phyloP scores from a whole-genome alignment of 2,329 filamentous ascomycete genomes.

The Pestalotiopsis sp. region DNA sequence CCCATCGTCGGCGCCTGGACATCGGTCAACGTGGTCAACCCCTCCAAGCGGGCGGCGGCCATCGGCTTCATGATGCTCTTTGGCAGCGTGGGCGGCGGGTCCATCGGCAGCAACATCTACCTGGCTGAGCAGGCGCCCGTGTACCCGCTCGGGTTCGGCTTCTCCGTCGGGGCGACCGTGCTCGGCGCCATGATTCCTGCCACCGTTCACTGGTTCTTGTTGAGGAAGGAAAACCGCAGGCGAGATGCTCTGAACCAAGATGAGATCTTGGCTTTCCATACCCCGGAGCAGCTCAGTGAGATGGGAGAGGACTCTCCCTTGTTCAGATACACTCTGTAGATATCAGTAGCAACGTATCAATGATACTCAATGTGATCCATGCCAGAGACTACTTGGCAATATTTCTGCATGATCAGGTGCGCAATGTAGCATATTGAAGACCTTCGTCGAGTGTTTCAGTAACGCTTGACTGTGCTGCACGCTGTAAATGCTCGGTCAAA shows the following conservation, averaged over 20 bases:
- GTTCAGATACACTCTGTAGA: constrained; percentile 20
- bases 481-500: not conserved
- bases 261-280: constrained; percentile 12
- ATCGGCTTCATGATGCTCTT: constrained; percentile 23
- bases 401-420: not conserved
- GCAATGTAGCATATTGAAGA: not conserved
- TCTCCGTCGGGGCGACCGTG: constrained; percentile 19
- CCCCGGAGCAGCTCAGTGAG: constrained; percentile 14
- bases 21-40: not conserved
- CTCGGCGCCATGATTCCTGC: constrained; percentile 19
- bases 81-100: constrained; percentile 17
- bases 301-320: constrained; percentile 21
- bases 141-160: constrained; percentile 22
- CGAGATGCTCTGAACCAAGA: constrained; percentile 13
- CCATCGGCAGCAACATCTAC: constrained; percentile 25
- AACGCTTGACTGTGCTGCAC: not conserved
- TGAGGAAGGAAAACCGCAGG: constrained; percentile 16
- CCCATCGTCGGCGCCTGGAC: constrained; percentile 19
- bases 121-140: constrained; percentile 21
- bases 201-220: constrained; percentile 17
- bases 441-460: not conserved
- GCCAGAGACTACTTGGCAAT: not conserved
- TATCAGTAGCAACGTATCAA: not conserved
- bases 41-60: constrained; percentile 13
- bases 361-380: not conserved